Base-by-base conservation (phyloP, 2,329 filamentous ascomycete species). In the Xylaria sp. region DNA sequence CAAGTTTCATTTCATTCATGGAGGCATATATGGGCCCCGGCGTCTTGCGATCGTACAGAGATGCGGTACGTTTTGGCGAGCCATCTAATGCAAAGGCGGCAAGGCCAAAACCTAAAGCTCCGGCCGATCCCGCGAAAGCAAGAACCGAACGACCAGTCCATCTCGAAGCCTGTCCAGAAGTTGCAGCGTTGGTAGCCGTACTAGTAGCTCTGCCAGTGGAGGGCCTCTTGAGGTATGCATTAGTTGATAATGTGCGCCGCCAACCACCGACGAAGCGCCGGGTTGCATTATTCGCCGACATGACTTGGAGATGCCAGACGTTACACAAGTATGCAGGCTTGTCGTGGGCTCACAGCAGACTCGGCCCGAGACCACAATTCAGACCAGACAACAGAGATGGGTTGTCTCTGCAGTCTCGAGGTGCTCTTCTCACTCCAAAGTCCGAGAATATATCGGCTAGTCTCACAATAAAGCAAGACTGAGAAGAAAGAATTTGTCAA, bases 1-100 rank as follows among this genome's bases (percentile, higher is more conserved):
- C 86, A 74, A 80, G 81, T 73, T 88, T 83, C 82, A 88, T 84
- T 60, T 86, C 82, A 8, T 78, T 73, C 60, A 85, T 78, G 29
- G 77, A 81, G 4, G 85, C 87, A 81, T 88, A 89, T 21, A 73
- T 69, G 5, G 78, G 77, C 23, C 62, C 70, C 12, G 75, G 67
- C 37, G 72, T 66, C 63, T 75, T 78, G 54, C 69, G 72, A 68
- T 79, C 74, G 25, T 77, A 76, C 12, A 78, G 71, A 57, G 75
- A 74, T 21, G 77, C 69, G 0, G 69, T 65, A 44, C 71, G 69
- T 60, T 71, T 73, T 2, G 72, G 70, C 3, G 72, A 73, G 3
- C 69, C 62, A 59, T 75, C 68, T n/a, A 78, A 65, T 12, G 73
- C 69, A 10, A 74, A 68, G 6, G 73, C 64, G 27, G 78, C 77